Base-by-base conservation (phyloP, 2,329 filamentous ascomycete genomes). In the Fusarium subglutinans region DNA sequence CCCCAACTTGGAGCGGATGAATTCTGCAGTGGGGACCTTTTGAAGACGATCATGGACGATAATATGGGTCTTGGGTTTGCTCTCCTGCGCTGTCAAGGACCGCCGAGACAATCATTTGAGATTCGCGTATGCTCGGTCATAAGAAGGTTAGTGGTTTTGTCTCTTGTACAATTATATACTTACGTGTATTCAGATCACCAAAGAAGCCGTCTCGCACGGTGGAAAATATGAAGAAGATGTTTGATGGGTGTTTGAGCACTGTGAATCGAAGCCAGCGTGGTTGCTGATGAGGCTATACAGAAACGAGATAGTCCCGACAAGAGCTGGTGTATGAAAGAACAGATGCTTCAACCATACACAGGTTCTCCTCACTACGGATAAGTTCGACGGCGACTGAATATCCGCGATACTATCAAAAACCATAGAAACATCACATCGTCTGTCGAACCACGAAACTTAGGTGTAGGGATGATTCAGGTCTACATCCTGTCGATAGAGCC, bases 151-250 rank as follows among this genome's bases (percentile, higher is more conserved):
- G 24, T 15, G 9, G 5, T 8, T 30, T 3, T 2, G 2, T 9
- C 14, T n/a, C 2, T 20, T 33, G 5, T 3, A 5, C 6, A 24
- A 10, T 24, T 0, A 2, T 9, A 20, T 26, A 20, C 55, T 58
- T 4, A 50, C 24, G 17, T 8, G 2, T 13, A 20, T 35, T 2
- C 22, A 45, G 54, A 12, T 45, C 17, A 8, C 26, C 28, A 6
- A 30, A 22, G 3, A 18, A 3, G 8, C n/a, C 30, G 0, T 33
- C n/a, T 2, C 13, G 5, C 4, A 9, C 30, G n/a, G 17, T 17
- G 2, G 11, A 22, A 3, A 26, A 26, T 3, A n/a, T 57, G 17
- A 57, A 35, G 13, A 35, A 57, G 13, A 6, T 57, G 6, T 18
- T 24, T 13, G 8, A 7, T 26, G 17, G 28, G 10, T 45, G 28